Conservation (phyloP, 306 rosid species). For the Cucurbita moschata region DNA sequence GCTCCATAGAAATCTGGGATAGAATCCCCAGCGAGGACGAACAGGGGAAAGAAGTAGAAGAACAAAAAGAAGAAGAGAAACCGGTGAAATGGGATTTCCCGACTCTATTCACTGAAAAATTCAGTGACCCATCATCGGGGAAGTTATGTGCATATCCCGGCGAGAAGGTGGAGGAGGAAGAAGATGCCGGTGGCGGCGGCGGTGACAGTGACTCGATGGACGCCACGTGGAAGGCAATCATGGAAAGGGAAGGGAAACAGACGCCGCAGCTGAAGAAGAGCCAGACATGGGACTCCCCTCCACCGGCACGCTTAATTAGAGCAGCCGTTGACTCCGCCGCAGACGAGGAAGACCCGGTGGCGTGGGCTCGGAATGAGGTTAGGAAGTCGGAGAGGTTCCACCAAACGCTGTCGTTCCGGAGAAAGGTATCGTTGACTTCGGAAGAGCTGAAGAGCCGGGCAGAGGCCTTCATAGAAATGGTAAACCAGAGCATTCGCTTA, state of each 20-base stretch:
- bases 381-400: constrained; percentile 57
- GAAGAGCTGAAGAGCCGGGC: constrained; percentile 53
- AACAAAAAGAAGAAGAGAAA: constrained; percentile 5
- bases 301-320: constrained; percentile 18
- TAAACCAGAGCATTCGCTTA: constrained; percentile 44
- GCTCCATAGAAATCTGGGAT: not conserved
- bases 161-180: not conserved
- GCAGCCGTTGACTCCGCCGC: not conserved
- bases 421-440: constrained; percentile 54
- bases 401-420: constrained; percentile 34
- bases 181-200: constrained; percentile 6
- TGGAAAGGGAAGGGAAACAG: constrained; percentile 26
- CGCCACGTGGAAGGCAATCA: constrained; percentile 40
- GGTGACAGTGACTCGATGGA: constrained; percentile 27
- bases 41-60: not conserved
- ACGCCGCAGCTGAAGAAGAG: constrained; percentile 30
- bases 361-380: constrained; percentile 48
- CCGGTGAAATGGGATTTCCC: not conserved
- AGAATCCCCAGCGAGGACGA: not conserved
- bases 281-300: constrained; percentile 29
- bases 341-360: constrained; percentile 28
- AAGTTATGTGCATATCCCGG: constrained; percentile 5
- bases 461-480: constrained; percentile 51
- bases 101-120: constrained; percentile 5
- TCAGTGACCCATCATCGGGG: constrained; percentile 13